phyloP scores from a whole-genome alignment of 768 basidiomycete genomes.

The Collybiopsis confluens region DNA sequence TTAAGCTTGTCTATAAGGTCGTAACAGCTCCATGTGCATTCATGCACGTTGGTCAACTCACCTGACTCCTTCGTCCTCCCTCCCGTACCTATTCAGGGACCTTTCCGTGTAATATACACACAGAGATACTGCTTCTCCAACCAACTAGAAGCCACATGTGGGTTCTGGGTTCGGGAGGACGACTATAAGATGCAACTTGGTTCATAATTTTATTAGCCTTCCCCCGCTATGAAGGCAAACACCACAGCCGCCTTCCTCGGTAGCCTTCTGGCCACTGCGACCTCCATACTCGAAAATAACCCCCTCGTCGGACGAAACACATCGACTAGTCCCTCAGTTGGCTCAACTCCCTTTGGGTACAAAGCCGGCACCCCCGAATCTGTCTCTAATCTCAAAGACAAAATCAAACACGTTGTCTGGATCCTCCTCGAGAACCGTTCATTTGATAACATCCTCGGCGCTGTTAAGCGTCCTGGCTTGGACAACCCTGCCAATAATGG shows the following conservation, averaged over 20 bases:
- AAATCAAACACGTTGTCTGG: constrained; percentile 22
- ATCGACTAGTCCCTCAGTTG: background rate
- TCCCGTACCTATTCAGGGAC: no score
- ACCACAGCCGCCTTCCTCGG: constrained; percentile 12
- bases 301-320: background rate
- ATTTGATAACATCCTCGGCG: constrained; percentile 26
- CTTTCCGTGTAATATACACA: no score
- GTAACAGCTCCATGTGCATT: background rate
- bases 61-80: no score
- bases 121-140: no score
- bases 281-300: constrained; percentile 10
- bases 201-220: background rate
- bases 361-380: constrained; percentile 14
- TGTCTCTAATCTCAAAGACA: constrained; percentile 16
- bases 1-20: background rate
- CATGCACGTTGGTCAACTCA: background rate
- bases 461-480: constrained; percentile 13
- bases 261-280: constrained; percentile 10
- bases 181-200: background rate
- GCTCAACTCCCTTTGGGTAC: constrained; percentile 15
- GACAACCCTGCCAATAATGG: constrained; percentile 19
- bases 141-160: background rate
- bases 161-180: background rate
- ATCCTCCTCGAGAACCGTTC: constrained; percentile 25
- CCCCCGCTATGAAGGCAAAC: constrained; percentile 15